A percentile compares a stretch with the other conserved stretches of the same genome.
These are phyloP conservation scores for Phialophora verrucosa DNA, from an alignment of 2,329 filamentous ascomycete genomes.

Conservation along the genomic window DNA sequence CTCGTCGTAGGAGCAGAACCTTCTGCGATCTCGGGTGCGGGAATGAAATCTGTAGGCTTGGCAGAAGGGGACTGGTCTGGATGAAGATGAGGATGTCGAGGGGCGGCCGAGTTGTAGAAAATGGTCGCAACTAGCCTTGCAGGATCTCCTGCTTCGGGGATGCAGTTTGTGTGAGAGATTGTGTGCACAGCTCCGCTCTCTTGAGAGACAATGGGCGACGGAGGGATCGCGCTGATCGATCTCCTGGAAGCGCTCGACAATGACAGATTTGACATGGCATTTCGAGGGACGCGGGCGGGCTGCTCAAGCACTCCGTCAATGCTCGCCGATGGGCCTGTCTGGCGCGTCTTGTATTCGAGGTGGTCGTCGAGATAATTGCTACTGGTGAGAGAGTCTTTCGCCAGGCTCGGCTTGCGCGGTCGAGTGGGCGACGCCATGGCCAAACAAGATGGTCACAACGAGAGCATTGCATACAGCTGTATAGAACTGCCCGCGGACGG, in stretches of 20 bases:
- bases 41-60: conserved; percentile 47
- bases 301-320: conserved; percentile 41
- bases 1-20: conserved; percentile 59
- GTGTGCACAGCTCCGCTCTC: conserved; percentile 55
- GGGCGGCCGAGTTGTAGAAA: conserved; percentile 54
- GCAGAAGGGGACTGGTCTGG: conserved; percentile 52
- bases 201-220: conserved; percentile 43
- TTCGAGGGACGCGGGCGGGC: conserved; percentile 28
- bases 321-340: conserved; percentile 35
- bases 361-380: conserved; percentile 54
- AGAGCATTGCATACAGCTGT: not conserved
- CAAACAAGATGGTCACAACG: not conserved
- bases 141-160: conserved; percentile 48
- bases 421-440: conserved; percentile 39
- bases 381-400: conserved; percentile 49
- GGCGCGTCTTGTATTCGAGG: conserved; percentile 50
- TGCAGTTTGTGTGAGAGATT: conserved; percentile 52
- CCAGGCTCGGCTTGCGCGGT: conserved; percentile 50
- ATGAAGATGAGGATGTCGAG: conserved; percentile 54
- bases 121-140: conserved; percentile 55
- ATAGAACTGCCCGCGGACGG: not conserved
- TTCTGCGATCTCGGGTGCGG: conserved; percentile 49
- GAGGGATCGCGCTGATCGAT: conserved; percentile 38
- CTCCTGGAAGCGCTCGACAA: conserved; percentile 34
- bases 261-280: conserved; percentile 33